Evolutionary conservation across 1,284 basidiomycete genomes (phyloP).

Genomic region (Microbotryomycetes sp.): DNA sequence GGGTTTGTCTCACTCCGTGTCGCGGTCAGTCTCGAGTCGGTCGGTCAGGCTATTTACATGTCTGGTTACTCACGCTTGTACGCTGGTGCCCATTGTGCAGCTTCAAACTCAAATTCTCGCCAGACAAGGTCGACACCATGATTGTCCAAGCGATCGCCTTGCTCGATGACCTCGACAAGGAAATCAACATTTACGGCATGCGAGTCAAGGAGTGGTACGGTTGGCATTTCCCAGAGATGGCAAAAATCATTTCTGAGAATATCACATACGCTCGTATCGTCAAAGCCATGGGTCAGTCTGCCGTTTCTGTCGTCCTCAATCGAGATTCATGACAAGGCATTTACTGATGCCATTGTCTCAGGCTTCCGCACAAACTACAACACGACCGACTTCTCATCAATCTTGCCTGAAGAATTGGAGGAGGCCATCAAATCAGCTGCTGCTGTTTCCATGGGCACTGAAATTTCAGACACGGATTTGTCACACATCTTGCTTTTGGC

Average conservation of each 20-base stretch:
- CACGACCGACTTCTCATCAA: conserved; percentile 74
- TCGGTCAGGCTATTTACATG: not conserved
- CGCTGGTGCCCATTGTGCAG: too few relatives aligned
- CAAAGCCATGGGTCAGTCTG: conserved; percentile 65
- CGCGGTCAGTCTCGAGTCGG: conserved; percentile 59
- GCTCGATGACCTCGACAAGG: conserved; percentile 96
- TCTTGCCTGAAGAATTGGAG: conserved; percentile 93
- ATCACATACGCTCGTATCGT: conserved; percentile 91
- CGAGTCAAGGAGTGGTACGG: conserved; percentile 99
- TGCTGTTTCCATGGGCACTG: conserved; percentile 97
- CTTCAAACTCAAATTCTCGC: conserved; percentile 99
- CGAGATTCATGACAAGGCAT: not conserved
- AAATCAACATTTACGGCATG: conserved; percentile 99
- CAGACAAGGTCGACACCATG: conserved; percentile 99
- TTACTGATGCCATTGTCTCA: conserved; percentile 36
- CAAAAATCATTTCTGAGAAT: conserved; percentile 96
- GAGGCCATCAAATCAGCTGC: conserved; percentile 84
- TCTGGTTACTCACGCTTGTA: not conserved
- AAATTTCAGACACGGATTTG: conserved; percentile 93
- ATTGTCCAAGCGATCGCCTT: conserved; percentile 98
- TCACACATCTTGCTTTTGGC: conserved; percentile 89
- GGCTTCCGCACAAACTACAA: conserved; percentile 90
- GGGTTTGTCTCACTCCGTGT: conserved; percentile 92
- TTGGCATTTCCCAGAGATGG: conserved; percentile 99
- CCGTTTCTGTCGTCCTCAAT: not conserved